These are phyloP conservation scores for Magnusiomyces sp. DNA, from an alignment of 1,139 yeast genomes.

Conservation along the genomic window DNA sequence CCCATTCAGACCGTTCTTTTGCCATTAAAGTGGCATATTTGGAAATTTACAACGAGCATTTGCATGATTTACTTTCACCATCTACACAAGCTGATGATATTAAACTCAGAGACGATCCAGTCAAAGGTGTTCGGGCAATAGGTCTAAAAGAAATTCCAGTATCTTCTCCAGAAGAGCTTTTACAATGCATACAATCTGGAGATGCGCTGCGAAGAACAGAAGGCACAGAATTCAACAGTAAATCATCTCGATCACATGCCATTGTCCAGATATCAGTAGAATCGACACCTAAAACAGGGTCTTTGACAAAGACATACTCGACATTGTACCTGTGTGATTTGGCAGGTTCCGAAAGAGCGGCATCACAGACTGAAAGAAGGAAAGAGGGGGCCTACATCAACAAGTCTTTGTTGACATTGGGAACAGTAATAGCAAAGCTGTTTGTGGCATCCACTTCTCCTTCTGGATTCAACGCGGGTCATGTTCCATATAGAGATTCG, in stretches of 20 bases:
- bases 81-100: slow-evolving; percentile 34
- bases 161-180: slow-evolving; percentile 49
- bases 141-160: slow-evolving; percentile 59
- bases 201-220: slow-evolving; percentile 47
- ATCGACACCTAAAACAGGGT: slow-evolving; percentile 50
- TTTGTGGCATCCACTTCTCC: slow-evolving; percentile 21
- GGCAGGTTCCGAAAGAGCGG: slow-evolving; percentile 85
- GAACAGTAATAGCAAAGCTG: slow-evolving; percentile 79
- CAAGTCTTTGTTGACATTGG: slow-evolving; percentile 71
- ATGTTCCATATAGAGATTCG: slow-evolving; percentile 86
- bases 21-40: slow-evolving; percentile 68
- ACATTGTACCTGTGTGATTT: slow-evolving; percentile 74
- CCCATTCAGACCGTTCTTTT: too few relatives aligned
- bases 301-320: slow-evolving; percentile 51
- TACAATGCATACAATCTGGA: slow-evolving; percentile 49
- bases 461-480: too few relatives aligned
- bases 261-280: slow-evolving; percentile 62
- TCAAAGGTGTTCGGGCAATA: slow-evolving; percentile 60
- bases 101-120: slow-evolving; percentile 57
- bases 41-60: slow-evolving; percentile 77
- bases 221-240: slow-evolving; percentile 63
- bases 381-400: slow-evolving; percentile 91
- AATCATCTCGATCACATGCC: slow-evolving; percentile 76
- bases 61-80: slow-evolving; percentile 51
- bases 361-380: slow-evolving; percentile 70